Percentiles rank a stretch among this genome's conserved stretches.
Conservation (phyloP, 208 protist species). For the Trypanosomatidae sp. region DNA sequence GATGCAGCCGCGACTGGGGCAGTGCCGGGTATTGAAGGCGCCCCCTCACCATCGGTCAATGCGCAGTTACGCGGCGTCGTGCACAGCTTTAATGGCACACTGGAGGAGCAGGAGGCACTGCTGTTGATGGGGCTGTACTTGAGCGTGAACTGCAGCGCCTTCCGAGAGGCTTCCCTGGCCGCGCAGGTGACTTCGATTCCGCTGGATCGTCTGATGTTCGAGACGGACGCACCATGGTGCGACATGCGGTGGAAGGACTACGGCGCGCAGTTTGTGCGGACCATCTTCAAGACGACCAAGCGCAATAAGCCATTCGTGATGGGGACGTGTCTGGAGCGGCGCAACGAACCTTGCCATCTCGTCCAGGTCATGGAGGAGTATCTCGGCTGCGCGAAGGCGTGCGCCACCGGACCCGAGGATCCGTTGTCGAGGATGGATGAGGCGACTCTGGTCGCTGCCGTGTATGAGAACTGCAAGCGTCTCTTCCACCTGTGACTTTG, state of each 20-base stretch:
- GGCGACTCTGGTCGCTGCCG: constrained; percentile 30
- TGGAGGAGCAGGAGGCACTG: constrained; percentile 76
- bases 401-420: background rate
- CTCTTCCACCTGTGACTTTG: constrained; percentile 35
- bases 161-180: constrained; percentile 80
- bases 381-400: constrained; percentile 31
- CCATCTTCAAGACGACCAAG: constrained; percentile 52
- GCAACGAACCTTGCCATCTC: constrained; percentile 91
- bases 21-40: background rate
- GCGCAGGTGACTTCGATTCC: constrained; percentile 79
- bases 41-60: background rate
- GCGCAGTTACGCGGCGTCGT: constrained; percentile 73
- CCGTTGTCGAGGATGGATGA: constrained; percentile 21
- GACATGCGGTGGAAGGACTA: constrained; percentile 92
- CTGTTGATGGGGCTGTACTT: constrained; percentile 83
- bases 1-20: background rate
- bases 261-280: constrained; percentile 68
- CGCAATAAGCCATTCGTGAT: constrained; percentile 65
- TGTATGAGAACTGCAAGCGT: constrained; percentile 47
- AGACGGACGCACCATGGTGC: constrained; percentile 96
- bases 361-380: constrained; percentile 81
- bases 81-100: constrained; percentile 94
- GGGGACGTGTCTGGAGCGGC: constrained; percentile 76
- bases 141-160: constrained; percentile 92
- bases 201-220: constrained; percentile 85